Evolutionary conservation across 106 monocot species (phyloP), one percentile per base, ranked within the genome.

Genomic region (Dendrobium officinale): DNA sequence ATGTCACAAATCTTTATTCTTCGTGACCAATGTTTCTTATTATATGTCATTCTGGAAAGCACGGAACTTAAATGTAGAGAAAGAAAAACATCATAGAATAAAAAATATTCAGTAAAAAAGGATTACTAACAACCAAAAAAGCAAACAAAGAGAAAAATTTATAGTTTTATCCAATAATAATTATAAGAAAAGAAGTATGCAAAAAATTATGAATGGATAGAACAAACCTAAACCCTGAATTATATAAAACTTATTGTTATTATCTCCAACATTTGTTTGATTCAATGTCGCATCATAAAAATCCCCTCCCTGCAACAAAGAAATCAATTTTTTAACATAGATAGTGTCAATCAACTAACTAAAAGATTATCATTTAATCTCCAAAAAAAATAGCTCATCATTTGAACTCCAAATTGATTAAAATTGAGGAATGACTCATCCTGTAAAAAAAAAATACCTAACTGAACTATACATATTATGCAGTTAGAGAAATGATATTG

Each of bases 201-300:
- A 74, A 77, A 44, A 77, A 68, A 47, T 18, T 51, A 48, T 33
- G 41, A 77, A 75, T 44, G 72, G 31, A 75, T 66, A 80, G 73
- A 80, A 87, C 86, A 70, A 41, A 93, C 96, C 92, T 88, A 93
- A 85, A 86, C 83, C 87, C 83, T 96, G 96, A 78, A 96, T 93
- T 49, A 93, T 80, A 85, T 87, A 96, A 72, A 96, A 93, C 78
- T 96, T 96, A 83, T 96, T 96, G 79, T 93, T 93, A 81, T 93
- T 96, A 10, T 88, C 80, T 70, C 93, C 91, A 83, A 96, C 88
- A 92, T 93, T 92, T 75, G 93, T 96, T 81, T 93, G 96, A 79
- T 96, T 96, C 61, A 96, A 79, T 33, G 77, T 89, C 26, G 92
- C 96, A 92, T 88, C 90, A 87, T 96, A 96, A 33, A 92, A 84